Evolutionary conservation across 495 filamentous ascomycete species (phyloP), one percentile per base, ranked within the genome.

Genomic region (Penicillium subrubescens): DNA sequence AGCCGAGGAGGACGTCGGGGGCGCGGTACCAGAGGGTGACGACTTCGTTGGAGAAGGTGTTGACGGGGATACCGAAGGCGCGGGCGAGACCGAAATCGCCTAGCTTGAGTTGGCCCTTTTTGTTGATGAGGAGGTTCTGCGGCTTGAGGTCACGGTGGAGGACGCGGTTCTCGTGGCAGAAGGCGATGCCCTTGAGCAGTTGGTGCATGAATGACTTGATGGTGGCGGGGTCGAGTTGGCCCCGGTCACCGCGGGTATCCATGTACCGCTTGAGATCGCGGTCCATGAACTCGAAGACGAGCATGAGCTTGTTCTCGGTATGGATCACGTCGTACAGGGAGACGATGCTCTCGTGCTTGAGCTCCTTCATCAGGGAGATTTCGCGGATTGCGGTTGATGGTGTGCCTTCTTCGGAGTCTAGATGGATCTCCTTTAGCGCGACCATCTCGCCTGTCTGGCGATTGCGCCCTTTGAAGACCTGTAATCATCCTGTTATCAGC

Each of bases 231-330:
- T 94, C 90, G 44, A 98, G 80, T 25, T 90, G 89, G 33, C 94
- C 93, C 59, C 92, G 85, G 50, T 94, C 89, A 67, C 91, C 90
- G 31, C 91, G 86, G 19, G 88, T 89, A 70, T 99, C 95, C 95
- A 99, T 99, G 79, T 97, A 98, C 75, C 94, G 95, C 84, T 99
- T 99, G n/a, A 99, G 82, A 71, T 99, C 95, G 69, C 93, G 89
- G 77, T 99, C 95, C 89, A 99, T 96, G 76, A 89, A 97, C 77
- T 99, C 95, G 67, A 97, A 97, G 15, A 99, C 95, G 41, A 99
- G 90, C 93, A 98, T 98, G 48, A 99, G 87, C 75, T 99, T 99
- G 81, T 98, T 97, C 78, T 99, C 95, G 60, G 95, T 98, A 75
- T 99, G 95, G 69, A 99, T 97, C 35, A 99, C 96, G 81, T 99